Conservation (phyloP, 1,284 basidiomycete species). For the Marasmius oreades region DNA sequence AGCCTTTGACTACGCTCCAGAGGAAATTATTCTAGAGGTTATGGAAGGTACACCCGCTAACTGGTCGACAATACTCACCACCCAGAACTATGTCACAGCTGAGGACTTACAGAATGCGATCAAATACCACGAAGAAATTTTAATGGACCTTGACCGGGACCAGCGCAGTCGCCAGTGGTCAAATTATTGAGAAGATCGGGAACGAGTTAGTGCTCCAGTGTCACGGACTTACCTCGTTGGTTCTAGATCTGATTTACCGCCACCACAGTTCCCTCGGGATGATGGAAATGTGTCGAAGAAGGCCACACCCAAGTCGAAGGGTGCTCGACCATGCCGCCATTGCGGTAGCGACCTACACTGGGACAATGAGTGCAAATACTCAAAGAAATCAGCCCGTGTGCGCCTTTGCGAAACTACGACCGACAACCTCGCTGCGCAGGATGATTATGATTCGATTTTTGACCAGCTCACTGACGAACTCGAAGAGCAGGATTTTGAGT, state of each 20-base stretch:
- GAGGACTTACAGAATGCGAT: constrained; percentile 5
- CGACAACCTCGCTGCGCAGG: constrained; percentile 15
- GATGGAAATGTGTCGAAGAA: constrained; percentile 23
- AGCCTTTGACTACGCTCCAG: constrained; percentile 13
- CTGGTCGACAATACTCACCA: constrained; percentile 20
- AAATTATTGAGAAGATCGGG: not conserved
- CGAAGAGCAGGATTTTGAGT: constrained; percentile 15
- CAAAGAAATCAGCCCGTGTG: constrained; percentile 4
- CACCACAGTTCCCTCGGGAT: constrained; percentile 25
- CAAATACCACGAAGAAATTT: not conserved
- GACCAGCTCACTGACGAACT: not conserved
- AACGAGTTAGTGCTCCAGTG: not conserved
- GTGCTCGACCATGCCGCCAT: constrained; percentile 28
- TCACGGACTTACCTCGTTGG: not conserved
- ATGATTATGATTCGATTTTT: constrained; percentile 18
- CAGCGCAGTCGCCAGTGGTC: not conserved
- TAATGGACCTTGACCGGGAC: not conserved
- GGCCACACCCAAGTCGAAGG: constrained; percentile 24
- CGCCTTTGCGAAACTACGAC: not conserved
- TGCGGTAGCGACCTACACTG: constrained; percentile 33
- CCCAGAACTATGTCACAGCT: not conserved
- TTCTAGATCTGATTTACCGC: not conserved
- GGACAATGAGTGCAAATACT: constrained; percentile 27
- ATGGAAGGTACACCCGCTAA: constrained; percentile 19
- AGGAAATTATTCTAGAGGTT: constrained; percentile 24